Conservation (phyloP, 306 rosid genomes). For the Fagus crenata region DNA sequence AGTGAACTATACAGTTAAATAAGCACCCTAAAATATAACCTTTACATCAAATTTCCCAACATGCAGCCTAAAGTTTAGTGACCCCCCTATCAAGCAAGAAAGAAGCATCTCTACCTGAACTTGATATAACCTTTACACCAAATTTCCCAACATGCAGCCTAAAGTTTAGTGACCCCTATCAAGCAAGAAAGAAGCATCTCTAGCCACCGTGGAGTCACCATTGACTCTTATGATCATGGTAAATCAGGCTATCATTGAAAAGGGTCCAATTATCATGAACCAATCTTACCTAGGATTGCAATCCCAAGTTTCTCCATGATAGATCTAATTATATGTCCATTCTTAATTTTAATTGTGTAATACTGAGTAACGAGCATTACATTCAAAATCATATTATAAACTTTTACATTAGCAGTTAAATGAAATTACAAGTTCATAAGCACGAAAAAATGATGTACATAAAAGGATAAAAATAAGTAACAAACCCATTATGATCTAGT, state of each 20-base stretch:
- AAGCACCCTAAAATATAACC: background rate
- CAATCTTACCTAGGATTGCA: background rate
- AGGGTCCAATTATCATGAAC: background rate
- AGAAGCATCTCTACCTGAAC: too few species aligned
- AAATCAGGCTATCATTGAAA: background rate
- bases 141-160: background rate
- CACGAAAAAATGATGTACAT: constrained; percentile 18
- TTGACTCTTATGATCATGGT: background rate
- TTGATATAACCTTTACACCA: background rate
- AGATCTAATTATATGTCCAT: background rate
- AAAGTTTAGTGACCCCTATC: background rate
- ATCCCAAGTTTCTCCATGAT: background rate
- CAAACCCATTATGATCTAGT: constrained; percentile 95
- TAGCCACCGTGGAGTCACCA: background rate
- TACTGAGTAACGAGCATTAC: background rate
- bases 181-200: background rate
- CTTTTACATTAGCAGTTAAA: background rate
- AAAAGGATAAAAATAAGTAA: constrained; percentile 33
- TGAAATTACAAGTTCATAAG: constrained; percentile 16
- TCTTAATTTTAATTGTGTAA: background rate
- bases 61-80: background rate
- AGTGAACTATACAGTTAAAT: background rate
- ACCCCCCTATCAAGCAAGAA: too few species aligned
- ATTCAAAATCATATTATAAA: background rate
- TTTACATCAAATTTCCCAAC: background rate